Base-by-base conservation (phyloP, 1,284 basidiomycete species). In the Tylopilus orsonianus region DNA sequence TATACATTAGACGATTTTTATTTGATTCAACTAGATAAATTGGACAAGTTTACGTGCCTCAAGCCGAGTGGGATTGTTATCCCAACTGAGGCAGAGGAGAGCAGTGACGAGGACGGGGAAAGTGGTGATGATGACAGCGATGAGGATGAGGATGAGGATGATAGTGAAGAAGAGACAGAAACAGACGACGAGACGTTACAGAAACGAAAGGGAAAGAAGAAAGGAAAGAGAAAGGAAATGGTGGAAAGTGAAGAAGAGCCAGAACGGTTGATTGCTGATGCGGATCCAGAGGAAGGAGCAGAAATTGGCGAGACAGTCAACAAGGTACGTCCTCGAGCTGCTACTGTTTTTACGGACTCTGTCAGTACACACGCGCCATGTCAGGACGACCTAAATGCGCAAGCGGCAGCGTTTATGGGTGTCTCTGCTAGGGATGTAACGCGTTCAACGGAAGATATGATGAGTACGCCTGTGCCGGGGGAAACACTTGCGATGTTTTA, bases 1-100 rank as follows among this genome's bases (percentile, higher is more conserved):
- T 93, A 90, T 59, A 94, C 92, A 0, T 71, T 93, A 7, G 90
- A 92, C 57, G 91, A 93, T 61, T 93, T 93, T 60, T 77, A 91
- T 62, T 74, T 79, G 0, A 68, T 94, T 14, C 78, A 83, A 50
- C 72, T 94, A 16, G 90, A 93, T 61, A 93, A 93, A 65, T 71
- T 93, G 60, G 91, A 93, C 44, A 71, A 77, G 5, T 94, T 80
- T 62, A 67, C 73, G 4, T 92, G 90, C 58, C 70, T 92, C 56
- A 88, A 85, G 62, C 73, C 79, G 40, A 84, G 81, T 50, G 79
- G 75, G 8, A 66, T 82, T n/a, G 66, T 77, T 26, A 80, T 90
- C 41, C 77, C 80, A 14, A 81, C 78, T 3, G 81, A 80, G 22
- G 85, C 75, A 4, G 79, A 78, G 33, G 77, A 76, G 49, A 83